Evolutionary conservation across 2,329 filamentous ascomycete species (phyloP).

Genomic region (Fusarium azukiicola): DNA sequence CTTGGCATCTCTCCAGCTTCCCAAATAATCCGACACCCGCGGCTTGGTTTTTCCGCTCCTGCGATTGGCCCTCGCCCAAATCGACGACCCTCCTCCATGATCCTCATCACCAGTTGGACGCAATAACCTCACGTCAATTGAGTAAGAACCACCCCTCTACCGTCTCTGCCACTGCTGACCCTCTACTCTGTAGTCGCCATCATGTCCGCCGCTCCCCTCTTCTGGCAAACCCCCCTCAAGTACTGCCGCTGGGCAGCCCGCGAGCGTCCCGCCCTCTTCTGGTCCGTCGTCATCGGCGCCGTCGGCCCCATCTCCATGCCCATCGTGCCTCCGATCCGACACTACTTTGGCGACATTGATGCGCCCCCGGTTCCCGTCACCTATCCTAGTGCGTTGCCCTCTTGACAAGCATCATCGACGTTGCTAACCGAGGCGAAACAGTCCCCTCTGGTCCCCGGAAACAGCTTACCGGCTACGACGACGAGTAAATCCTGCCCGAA

Average conservation of each 20-base stretch:
- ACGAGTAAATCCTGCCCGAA: conserved; percentile 63
- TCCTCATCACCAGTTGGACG: conserved; percentile 49
- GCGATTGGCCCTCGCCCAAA: conserved; percentile 49
- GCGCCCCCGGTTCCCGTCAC: conserved; percentile 89
- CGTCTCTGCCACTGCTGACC: background rate
- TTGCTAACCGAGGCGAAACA: conserved; percentile 54
- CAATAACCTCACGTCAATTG: conserved; percentile 60
- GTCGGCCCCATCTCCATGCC: conserved; percentile 86
- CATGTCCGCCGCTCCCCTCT: conserved; percentile 85
- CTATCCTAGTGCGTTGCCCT: conserved; percentile 89
- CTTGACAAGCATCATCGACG: background rate
- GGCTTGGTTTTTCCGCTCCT: conserved; percentile 58
- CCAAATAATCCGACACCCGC: conserved; percentile 53
- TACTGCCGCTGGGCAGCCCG: conserved; percentile 94
- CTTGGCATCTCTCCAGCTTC: background rate
- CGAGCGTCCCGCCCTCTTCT: conserved; percentile 96
- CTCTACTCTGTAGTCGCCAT: conserved; percentile 45
- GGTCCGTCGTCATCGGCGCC: conserved; percentile 87
- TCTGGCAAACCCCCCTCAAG: conserved; percentile 91
- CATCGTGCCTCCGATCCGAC: conserved; percentile 87
- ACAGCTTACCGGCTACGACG: conserved; percentile 80
- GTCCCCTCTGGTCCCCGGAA: conserved; percentile 80
- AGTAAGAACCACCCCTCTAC: conserved; percentile 48
- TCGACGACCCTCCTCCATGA: conserved; percentile 33
- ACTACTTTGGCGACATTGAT: conserved; percentile 86